A percentile compares a stretch with the other conserved stretches of the same genome.
phyloP scores from a whole-genome alignment of 129 eudicot genomes.

The Scalesia atractyloides region DNA sequence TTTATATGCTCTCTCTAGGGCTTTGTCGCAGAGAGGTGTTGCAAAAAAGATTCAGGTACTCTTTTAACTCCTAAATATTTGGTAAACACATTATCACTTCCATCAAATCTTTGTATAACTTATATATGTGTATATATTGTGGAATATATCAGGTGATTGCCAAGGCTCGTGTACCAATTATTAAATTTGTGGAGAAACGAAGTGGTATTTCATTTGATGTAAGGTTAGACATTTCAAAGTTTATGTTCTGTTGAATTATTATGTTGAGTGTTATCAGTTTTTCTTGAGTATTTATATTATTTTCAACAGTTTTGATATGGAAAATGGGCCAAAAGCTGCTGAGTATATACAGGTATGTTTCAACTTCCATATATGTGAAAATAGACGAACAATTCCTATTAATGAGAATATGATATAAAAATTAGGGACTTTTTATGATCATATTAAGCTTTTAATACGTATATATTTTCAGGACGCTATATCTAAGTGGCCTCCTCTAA shows the following conservation, averaged over 20 bases:
- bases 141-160: slow-evolving; percentile 70
- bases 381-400: not conserved
- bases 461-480: slow-evolving; percentile 57
- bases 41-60: slow-evolving; percentile 93
- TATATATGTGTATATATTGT: slow-evolving; percentile 11
- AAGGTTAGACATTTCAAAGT: slow-evolving; percentile 48
- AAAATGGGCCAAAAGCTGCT: slow-evolving; percentile 97
- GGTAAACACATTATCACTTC: not conserved
- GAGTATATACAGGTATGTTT: slow-evolving; percentile 76
- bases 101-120: not conserved
- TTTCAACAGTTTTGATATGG: slow-evolving; percentile 78
- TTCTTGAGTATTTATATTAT: slow-evolving; percentile 16
- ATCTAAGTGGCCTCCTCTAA: slow-evolving; percentile 76
- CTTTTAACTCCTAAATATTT: not conserved
- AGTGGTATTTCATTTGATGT: slow-evolving; percentile 84
- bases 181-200: slow-evolving; percentile 89
- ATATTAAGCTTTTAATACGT: not conserved
- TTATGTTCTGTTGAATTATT: not conserved
- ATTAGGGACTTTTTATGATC: not conserved
- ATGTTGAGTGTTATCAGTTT: slow-evolving; percentile 12
- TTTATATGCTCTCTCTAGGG: slow-evolving; percentile 83
- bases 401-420: not conserved
- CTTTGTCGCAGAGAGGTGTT: slow-evolving; percentile 81
- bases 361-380: not conserved
- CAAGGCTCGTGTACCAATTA: slow-evolving; percentile 93